These are phyloP conservation scores for Septoria linicola DNA, from an alignment of 2,329 filamentous ascomycete genomes.

Conservation along the genomic window DNA sequence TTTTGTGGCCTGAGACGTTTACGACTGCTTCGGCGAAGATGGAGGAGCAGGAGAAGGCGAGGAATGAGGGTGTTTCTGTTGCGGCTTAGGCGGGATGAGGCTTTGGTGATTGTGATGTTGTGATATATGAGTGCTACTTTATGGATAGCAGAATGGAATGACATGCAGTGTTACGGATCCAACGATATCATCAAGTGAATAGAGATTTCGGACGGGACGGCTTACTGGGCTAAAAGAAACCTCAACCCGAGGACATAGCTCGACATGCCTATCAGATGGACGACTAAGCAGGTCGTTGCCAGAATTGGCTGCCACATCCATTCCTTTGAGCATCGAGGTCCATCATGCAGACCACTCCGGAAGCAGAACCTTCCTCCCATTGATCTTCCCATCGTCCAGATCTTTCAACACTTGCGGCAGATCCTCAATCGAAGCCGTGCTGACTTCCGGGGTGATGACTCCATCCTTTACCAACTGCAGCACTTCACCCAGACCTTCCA, in stretches of 20 bases:
- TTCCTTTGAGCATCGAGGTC: constrained; percentile 27
- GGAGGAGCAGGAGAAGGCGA: constrained; percentile 5
- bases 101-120: too few species aligned
- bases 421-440: constrained; percentile 36
- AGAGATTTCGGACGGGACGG: too few species aligned
- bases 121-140: too few species aligned
- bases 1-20: constrained; percentile 62
- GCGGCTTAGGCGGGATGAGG: background rate
- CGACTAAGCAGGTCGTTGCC: too few species aligned
- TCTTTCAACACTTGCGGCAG: constrained; percentile 40
- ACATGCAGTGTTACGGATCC: too few species aligned
- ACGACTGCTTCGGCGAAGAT: background rate
- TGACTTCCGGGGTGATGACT: constrained; percentile 39
- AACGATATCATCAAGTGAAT: too few species aligned
- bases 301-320: too few species aligned
- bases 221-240: too few species aligned
- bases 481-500: constrained; percentile 42
- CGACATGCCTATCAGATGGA: too few species aligned
- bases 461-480: constrained; percentile 40
- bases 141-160: too few species aligned
- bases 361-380: constrained; percentile 33
- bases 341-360: constrained; percentile 28
- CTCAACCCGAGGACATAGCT: too few species aligned
- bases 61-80: background rate
- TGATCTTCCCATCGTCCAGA: constrained; percentile 40